A percentile compares a stretch with the other conserved stretches of the same genome.
These are phyloP conservation scores for Epichloe glyceriae DNA, from an alignment of 2,329 filamentous ascomycete genomes.

Conservation along the genomic window DNA sequence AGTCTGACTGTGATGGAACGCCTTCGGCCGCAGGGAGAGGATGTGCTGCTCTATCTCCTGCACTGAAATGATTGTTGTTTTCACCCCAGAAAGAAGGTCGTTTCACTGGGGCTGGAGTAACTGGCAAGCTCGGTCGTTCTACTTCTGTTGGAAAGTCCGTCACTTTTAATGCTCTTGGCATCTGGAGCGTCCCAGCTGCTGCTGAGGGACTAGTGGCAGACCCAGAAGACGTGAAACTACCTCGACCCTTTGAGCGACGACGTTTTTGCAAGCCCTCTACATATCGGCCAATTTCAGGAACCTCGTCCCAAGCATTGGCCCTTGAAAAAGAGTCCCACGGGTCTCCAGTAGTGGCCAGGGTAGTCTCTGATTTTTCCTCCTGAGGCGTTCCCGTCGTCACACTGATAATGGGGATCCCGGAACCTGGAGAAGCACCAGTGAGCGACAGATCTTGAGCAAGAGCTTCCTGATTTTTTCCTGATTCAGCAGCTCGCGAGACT, in stretches of 20 bases:
- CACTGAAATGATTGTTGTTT: slow-evolving; percentile 27
- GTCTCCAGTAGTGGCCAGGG: slow-evolving; percentile 20
- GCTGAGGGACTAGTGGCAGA: not conserved
- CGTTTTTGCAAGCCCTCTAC: slow-evolving; percentile 63
- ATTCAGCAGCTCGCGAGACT: slow-evolving; percentile 12
- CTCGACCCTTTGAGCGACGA: slow-evolving; percentile 24
- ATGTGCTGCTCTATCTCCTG: slow-evolving; percentile 33
- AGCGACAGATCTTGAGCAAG: not conserved
- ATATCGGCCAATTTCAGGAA: slow-evolving; percentile 78
- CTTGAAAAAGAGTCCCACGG: slow-evolving; percentile 64
- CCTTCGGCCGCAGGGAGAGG: slow-evolving; percentile 65
- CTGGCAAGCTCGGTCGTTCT: slow-evolving; percentile 78
- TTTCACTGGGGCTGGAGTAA: slow-evolving; percentile 73
- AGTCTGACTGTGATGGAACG: slow-evolving; percentile 77
- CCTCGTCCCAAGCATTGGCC: slow-evolving; percentile 85
- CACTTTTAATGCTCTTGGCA: slow-evolving; percentile 44
- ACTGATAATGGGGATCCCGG: not conserved
- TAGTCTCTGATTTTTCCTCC: not conserved
- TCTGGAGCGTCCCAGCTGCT: slow-evolving; percentile 1
- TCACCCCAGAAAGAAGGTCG: slow-evolving; percentile 52
- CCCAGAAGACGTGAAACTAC: not conserved
- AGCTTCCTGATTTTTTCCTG: not conserved
- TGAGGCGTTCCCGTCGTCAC: not conserved
- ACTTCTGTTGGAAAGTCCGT: slow-evolving; percentile 78
- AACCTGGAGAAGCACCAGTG: not conserved